A percentile compares a stretch with the other conserved stretches of the same genome.
These are phyloP conservation scores for Neckera pumila DNA, from an alignment of 225 moss, liverwort and hornwort species.

Conservation along the genomic window DNA sequence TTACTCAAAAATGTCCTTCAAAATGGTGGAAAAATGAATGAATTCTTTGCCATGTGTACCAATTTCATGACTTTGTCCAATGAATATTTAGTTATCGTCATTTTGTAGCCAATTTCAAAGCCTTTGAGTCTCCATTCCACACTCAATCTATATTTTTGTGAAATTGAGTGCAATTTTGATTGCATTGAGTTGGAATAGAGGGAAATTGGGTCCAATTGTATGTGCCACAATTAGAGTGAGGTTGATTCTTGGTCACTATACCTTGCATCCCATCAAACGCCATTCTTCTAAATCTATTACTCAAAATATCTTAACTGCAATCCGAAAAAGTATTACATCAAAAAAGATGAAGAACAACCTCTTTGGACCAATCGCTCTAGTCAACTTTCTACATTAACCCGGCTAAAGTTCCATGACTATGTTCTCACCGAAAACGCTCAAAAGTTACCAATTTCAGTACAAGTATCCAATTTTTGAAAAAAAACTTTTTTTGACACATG, in stretches of 20 bases:
- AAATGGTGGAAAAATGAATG: background rate
- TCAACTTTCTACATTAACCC: too few relatives aligned
- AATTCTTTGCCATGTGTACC: too few relatives aligned
- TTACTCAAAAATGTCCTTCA: background rate
- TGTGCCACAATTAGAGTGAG: background rate
- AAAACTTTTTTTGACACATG: too few relatives aligned
- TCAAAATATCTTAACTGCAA: fast-evolving
- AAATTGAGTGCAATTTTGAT: background rate
- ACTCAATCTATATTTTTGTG: background rate
- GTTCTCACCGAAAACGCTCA: too few relatives aligned
- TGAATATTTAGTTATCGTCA: background rate
- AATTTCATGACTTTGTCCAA: background rate
- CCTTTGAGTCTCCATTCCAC: background rate
- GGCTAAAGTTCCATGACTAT: too few relatives aligned
- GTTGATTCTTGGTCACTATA: background rate
- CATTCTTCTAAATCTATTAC: background rate
- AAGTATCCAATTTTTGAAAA: too few relatives aligned
- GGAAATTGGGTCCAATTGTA: background rate
- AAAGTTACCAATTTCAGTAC: too few relatives aligned
- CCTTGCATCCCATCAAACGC: background rate
- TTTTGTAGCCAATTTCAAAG: background rate
- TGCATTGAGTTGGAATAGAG: background rate
- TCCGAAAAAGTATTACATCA: background rate
- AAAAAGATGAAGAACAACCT: fast-evolving
- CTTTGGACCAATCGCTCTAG: background rate